Evolutionary conservation across 2,329 filamentous ascomycete genomes (phyloP).

Genomic region (Pyrenophora seminiperda): DNA sequence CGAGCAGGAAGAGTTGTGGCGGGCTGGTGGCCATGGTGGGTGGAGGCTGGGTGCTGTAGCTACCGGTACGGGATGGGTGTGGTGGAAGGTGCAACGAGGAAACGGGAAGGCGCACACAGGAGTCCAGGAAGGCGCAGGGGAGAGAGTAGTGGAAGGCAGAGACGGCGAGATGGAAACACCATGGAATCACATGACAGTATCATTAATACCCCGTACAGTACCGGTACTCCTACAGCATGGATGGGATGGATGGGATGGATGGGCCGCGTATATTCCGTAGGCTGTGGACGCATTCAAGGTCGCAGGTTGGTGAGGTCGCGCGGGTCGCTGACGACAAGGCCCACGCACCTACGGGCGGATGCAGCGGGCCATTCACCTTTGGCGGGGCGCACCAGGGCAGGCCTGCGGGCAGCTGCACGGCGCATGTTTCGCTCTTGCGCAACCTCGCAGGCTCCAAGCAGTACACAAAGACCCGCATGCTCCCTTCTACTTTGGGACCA

Average conservation of each 20-base stretch:
- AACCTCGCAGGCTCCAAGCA: conserved; percentile 24
- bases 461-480: conserved; percentile 19
- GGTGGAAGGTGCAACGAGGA: not conserved
- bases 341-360: conserved; percentile 2
- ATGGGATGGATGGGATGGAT: no score
- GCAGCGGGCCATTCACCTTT: not conserved
- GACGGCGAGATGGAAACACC: no score
- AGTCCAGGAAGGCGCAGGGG: no score
- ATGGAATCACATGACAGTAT: no score
- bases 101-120: not conserved
- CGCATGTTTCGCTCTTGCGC: conserved; percentile 30
- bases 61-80: not conserved
- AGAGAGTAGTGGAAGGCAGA: not conserved
- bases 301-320: conserved; percentile 3
- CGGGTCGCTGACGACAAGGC: conserved; percentile 22
- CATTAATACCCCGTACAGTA: no score
- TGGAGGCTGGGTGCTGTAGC: conserved; percentile 6
- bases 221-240: no score
- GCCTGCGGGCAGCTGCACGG: conserved; percentile 6
- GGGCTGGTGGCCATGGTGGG: conserved; percentile 54
- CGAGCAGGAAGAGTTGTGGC: conserved; percentile 84
- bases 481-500: conserved; percentile 18
- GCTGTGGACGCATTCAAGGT: no score
- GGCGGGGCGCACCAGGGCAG: not conserved
- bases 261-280: no score